Base-by-base conservation (phyloP, 176 grass and related monocot species). In the Phyllostachys edulis region DNA sequence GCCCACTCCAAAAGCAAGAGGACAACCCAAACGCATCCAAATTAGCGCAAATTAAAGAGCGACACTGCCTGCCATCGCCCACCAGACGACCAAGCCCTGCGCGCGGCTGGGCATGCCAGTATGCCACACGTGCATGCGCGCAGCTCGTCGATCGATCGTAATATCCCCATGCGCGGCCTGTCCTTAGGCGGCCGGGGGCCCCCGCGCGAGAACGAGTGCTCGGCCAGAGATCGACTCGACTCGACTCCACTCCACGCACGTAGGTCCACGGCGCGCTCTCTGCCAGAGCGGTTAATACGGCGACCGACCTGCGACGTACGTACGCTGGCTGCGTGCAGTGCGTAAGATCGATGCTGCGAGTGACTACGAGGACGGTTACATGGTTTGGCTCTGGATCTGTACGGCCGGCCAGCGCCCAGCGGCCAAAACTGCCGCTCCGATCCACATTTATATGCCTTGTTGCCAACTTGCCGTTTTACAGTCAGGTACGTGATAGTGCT, bases 71-170 rank as follows among this genome's bases (percentile, higher is more conserved):
- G 60, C 21, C 60, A 32, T 29, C 57, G n/a, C 15, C 54, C 11
- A 29, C 15, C 0, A 32, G 18, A 14, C 61, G 12, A 13, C 1
- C 56, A 60, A 64, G 26, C 27, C 36, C 17, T 13, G 21, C 39
- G 14, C 34, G 34, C 29, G 18, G 1, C 5, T 39, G 45, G 6
- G 14, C 41, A 63, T 34, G 21, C 32, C 71, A 67, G 29, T 29
- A 29, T 8, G 26, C 24, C 73, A 69, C 82, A 85, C 82, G 73
- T 77, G 63, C 73, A 55, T 40, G 21, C 60, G 2, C 34, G 27
- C 42, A 15, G 52, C 63, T 45, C 40, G 32, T 34, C 32, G 32
- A 18, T 63, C 16, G 54, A n/a, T n/a, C 0, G 54, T 3, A 9
- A 3, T 18, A 18, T 18, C 50, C 5, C 16, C 50, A 52, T 52